Base-by-base conservation (phyloP, 1,139 yeast species). In the Kodamaea plutei region DNA sequence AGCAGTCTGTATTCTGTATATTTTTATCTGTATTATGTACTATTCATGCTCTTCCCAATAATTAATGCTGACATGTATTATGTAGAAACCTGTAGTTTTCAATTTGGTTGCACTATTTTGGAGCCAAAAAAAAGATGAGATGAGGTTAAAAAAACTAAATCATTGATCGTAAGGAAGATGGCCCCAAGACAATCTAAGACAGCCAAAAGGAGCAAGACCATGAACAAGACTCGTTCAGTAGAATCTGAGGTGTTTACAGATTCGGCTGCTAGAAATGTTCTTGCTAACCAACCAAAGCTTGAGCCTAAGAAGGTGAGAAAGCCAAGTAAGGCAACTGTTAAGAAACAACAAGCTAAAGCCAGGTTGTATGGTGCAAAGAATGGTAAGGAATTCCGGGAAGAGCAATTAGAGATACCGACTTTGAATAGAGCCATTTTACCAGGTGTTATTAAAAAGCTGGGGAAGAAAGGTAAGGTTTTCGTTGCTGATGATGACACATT, bases 401-500 rank as follows among this genome's bases (percentile, higher is more conserved):
- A 78, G 37, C 94, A 87, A 48, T 66, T 89, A 26, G 76, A 80
- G 25, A 64, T 88, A 28, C 96, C 96, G 21, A 67, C 71, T 16
- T 69, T 89, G 47, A 91, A 91, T 55, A 80, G 73, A 45, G 87
- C 96, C 7, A 71, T 89, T 25, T 74, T 77, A 29, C 96, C 97
- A 0, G 96, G 95, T 27, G 87, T 84, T 7, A 79, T 83, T 45
- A 69, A 68, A 29, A 74, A 74, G 46, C 71, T 71, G 39, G 96
- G 96, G 32, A 91, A 89, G 59, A 91, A 89, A 62, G 97, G 97
- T 31, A 91, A 91, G 65, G 82, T 81, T 48, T 88, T 89, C 56
- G 80, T 88, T 17, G 83, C 63, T 30, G 93, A 84, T 51, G 68
- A 75, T 40, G 91, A 84, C 50, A 57, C 77, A 20, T 61, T 84